Evolutionary conservation across 2,329 filamentous ascomycete species (phyloP), one percentile per base, ranked within the genome.

Genomic region (Aulographum hederae): DNA sequence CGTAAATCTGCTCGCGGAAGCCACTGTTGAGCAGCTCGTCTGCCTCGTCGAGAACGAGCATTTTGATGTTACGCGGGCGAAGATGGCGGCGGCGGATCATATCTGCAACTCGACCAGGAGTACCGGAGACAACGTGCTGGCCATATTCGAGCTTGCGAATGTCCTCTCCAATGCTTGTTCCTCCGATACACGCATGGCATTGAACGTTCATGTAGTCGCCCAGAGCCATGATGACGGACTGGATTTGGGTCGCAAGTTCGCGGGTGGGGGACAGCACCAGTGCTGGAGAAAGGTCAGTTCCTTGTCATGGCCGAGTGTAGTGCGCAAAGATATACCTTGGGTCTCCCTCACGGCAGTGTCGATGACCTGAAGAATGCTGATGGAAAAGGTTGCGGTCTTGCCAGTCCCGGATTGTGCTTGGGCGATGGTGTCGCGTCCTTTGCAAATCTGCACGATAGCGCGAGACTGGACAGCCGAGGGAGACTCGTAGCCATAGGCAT

Each of bases 141-240:
- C 89, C 89, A 47, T 95, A 89, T 54, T 95, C 84, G 38, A 98
- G 79, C 61, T 92, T 92, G 54, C 81, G 77, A 45, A 98, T 98
- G 51, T 98, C 89, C 53, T 95, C 89, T 45, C 89, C 84, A 23
- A 98, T 85, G 50, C 93, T 95, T 43, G 89, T 98, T 37, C 89
- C 89, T 43, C 89, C 89, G 47, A 98, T 95, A 58, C 89, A 98
- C 37, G 89, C 86, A 48, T 98, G 89, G 60, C 89, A 98, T 58
- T 98, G 85, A 3, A 98, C 82, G 51, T 94, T 94, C 89, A 98
- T 95, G 65, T 94, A 98, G 58, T 98, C 89, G 42, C 89, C 89
- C n/a, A 98, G 71, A n/a, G 89, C 89, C 74, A 95, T 92, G 44
- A 98, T 79, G 37, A 98, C 89, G 21, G 82, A 93, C 60, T 98